Conservation (phyloP, 2,329 filamentous ascomycete species). For the Dothistroma septosporum region DNA sequence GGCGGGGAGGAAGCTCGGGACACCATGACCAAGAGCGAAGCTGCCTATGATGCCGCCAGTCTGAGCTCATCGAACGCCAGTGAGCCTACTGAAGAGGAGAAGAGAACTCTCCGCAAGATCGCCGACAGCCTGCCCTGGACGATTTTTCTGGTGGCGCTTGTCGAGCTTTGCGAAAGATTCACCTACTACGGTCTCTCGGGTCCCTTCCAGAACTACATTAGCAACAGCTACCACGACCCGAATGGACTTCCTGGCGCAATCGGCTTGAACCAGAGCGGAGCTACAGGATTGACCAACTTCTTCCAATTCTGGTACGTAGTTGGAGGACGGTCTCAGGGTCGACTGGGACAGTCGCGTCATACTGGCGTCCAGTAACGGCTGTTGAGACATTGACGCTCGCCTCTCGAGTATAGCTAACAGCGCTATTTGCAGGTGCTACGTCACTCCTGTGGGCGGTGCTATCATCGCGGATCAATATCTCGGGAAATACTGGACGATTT, state of each 20-base stretch:
- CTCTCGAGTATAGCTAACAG: no score
- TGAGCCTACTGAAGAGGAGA: slow-evolving; percentile 41
- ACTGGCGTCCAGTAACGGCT: no score
- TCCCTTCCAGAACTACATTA: slow-evolving; percentile 47
- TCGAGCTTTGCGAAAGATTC: slow-evolving; percentile 26
- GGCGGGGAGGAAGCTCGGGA: not conserved
- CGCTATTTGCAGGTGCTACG: slow-evolving; percentile 10
- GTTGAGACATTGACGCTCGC: no score
- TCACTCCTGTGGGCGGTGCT: slow-evolving; percentile 22
- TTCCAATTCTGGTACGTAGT: slow-evolving; percentile 39
- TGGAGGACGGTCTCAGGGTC: no score
- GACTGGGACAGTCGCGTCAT: no score
- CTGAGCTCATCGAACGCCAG: slow-evolving; percentile 20
- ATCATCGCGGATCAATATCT: slow-evolving; percentile 43
- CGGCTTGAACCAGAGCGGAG: slow-evolving; percentile 39
- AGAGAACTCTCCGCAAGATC: slow-evolving; percentile 40
- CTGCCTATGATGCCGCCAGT: not conserved
- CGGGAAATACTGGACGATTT: slow-evolving; percentile 66
- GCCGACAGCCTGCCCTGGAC: slow-evolving; percentile 42
- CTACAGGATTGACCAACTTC: slow-evolving; percentile 41
- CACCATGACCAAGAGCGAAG: not conserved
- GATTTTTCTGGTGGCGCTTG: slow-evolving; percentile 20
- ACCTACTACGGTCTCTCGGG: slow-evolving; percentile 25
- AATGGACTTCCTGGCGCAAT: slow-evolving; percentile 32
- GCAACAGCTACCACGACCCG: slow-evolving; percentile 37